Conservation (phyloP, 768 basidiomycete species). For the Pulveroboletus frians region DNA sequence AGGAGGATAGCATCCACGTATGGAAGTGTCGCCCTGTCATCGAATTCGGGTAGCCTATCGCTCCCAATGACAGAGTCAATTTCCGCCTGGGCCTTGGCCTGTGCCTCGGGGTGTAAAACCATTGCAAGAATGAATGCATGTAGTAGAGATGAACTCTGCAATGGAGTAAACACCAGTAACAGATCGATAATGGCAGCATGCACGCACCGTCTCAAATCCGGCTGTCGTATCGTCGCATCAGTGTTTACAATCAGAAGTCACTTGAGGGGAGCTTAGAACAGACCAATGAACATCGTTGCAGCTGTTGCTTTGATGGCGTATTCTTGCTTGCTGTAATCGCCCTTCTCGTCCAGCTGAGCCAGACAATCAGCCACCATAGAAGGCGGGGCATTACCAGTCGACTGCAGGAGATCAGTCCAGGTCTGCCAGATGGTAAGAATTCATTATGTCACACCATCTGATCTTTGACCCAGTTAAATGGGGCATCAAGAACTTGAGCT, state of each 20-base stretch:
- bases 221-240: conserved; percentile 7
- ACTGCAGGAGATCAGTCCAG: conserved; percentile 1
- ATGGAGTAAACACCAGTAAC: neutral
- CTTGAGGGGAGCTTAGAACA: neutral
- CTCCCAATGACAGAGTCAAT: conserved; percentile 25
- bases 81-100: conserved; percentile 22
- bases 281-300: conserved; percentile 24
- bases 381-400: conserved; percentile 12
- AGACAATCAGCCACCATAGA: conserved; percentile 28
- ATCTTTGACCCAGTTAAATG: conserved; percentile 23
- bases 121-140: conserved; percentile 27
- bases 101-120: conserved; percentile 25
- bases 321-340: conserved; percentile 15
- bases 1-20: conserved; percentile 40
- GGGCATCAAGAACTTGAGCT: conserved; percentile 17
- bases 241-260: neutral
- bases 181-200: neutral
- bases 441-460: conserved; percentile 14
- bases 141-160: conserved; percentile 23
- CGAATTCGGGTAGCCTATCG: conserved; percentile 22
- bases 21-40: conserved; percentile 29
- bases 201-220: conserved; percentile 23
- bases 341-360: conserved; percentile 12
- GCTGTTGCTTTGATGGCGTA: conserved; percentile 25
- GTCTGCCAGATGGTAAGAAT: neutral